Base-by-base conservation (phyloP, 331 rosid genomes). In the Erythrophleum ivorense region DNA sequence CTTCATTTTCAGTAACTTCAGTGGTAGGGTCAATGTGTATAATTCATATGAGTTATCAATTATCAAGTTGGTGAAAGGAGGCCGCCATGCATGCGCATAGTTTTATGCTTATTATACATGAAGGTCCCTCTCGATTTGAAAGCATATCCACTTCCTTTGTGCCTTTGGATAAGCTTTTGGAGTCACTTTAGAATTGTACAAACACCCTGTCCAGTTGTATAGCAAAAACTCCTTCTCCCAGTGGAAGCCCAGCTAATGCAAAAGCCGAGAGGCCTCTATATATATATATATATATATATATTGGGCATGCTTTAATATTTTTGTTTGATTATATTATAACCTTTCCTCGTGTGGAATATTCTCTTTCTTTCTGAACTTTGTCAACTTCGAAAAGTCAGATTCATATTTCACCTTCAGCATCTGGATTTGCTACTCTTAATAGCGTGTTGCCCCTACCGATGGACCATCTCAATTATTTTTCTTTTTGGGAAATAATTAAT, bases 171-270 rank as follows among this genome's bases (percentile, higher is more conserved):
- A 60, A 71, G n/a, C 34, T 45, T 31, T 60, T 59, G 62, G 43
- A 33, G 18, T 71, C 29, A n/a, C 15, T 6, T 12, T 33, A 7
- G 58, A 33, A 19, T 49, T 57, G 33, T 29, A 15, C 38, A 73
- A 50, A 73, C 60, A 29, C 46, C 49, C 18, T 15, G 53, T 19
- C 73, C 73, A 46, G 73, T 14, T 71, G 78, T 31, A 50, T 10
- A 36, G 38, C 24, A 70, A 31, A 12, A 57, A 10, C 52, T 41
- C 64, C 15, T 41, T 15, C 65, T 69, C 34, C 34, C 11, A 41
- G 46, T 50, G 79, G 68, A 73, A 38, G 18, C 75, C 24, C 59
- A 73, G 43, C 70, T 73, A 34, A 36, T 36, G 72, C 48, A 38
- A 9, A 40, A 40, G 72, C 50, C 18, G 36, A 50, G 64, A 11